Conservation (phyloP, 208 protist species). For the Leishmania gerbilli region DNA sequence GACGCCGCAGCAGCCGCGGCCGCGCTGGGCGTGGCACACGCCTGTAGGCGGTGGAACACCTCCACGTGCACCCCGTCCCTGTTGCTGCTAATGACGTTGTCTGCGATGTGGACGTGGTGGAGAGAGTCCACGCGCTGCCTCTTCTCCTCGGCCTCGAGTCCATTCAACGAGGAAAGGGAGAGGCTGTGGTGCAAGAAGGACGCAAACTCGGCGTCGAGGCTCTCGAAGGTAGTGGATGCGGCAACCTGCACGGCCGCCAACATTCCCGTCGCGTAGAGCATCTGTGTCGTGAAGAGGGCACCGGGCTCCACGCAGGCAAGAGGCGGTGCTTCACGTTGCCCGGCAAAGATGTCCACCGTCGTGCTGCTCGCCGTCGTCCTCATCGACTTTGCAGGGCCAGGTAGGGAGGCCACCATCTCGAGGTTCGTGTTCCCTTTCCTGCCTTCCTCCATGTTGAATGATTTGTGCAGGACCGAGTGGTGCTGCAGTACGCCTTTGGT, state of each 20-base stretch:
- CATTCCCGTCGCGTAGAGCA: slow-evolving; percentile 39
- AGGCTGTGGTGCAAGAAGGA: slow-evolving; percentile 30
- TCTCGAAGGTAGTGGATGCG: slow-evolving; percentile 22
- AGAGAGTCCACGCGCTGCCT: slow-evolving; percentile 39
- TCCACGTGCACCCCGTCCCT: slow-evolving; percentile 45
- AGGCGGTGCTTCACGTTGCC: slow-evolving; percentile 29
- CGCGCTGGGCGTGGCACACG: background rate
- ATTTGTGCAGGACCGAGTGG: slow-evolving; percentile 41
- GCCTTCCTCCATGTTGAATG: slow-evolving; percentile 27
- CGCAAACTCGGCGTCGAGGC: slow-evolving; percentile 18
- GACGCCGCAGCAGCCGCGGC: background rate
- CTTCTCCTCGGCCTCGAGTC: slow-evolving; percentile 1
- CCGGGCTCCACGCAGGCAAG: slow-evolving; percentile 37
- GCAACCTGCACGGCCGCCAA: slow-evolving; percentile 37
- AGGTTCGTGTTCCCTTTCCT: background rate
- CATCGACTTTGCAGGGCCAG: background rate
- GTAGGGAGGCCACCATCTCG: slow-evolving; percentile 8
- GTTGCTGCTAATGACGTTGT: slow-evolving; percentile 47
- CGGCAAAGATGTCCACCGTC: slow-evolving; percentile 30
- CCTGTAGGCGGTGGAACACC: slow-evolving; percentile 42
- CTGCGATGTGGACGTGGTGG: slow-evolving; percentile 41
- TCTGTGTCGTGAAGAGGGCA: slow-evolving; percentile 42
- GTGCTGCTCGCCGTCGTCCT: background rate
- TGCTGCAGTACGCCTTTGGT: slow-evolving; percentile 57
- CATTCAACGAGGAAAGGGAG: slow-evolving; percentile 15